Conservation (phyloP, 2,329 filamentous ascomycete species). For the Rutstroemia sp. region DNA sequence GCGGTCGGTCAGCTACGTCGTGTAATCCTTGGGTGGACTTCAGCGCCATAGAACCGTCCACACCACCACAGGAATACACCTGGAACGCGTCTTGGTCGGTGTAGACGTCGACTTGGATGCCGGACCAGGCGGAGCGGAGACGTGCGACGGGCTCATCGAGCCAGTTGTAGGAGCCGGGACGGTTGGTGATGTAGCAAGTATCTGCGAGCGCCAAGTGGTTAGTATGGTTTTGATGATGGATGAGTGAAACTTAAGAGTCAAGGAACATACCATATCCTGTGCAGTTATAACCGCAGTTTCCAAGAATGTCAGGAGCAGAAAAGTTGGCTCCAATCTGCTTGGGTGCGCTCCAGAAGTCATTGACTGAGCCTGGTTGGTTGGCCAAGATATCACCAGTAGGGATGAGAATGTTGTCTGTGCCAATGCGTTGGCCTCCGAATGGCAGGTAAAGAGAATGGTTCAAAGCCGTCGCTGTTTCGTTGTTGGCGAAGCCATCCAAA, state of each 20-base stretch:
- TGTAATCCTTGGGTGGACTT: slow-evolving; percentile 63
- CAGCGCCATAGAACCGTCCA: slow-evolving; percentile 62
- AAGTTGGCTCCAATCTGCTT: slow-evolving; percentile 73
- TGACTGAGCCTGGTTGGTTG: slow-evolving; percentile 59
- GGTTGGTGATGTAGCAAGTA: slow-evolving; percentile 64
- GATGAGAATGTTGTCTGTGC: slow-evolving; percentile 62
- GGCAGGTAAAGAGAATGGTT: slow-evolving; percentile 70
- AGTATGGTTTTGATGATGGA: slow-evolving; percentile 36
- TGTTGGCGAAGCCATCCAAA: slow-evolving; percentile 70
- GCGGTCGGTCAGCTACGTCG: slow-evolving; percentile 45
- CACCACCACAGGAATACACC: slow-evolving; percentile 74
- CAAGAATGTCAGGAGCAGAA: slow-evolving; percentile 50
- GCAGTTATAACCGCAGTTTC: slow-evolving; percentile 76
- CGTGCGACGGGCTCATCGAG: slow-evolving; percentile 53
- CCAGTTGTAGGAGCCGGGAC: slow-evolving; percentile 57
- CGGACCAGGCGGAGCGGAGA: slow-evolving; percentile 66
- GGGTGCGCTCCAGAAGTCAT: slow-evolving; percentile 75
- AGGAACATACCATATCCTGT: slow-evolving; percentile 65
- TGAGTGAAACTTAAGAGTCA: background rate
- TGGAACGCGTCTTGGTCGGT: slow-evolving; percentile 84
- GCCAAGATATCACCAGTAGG: slow-evolving; percentile 70
- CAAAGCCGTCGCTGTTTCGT: slow-evolving; percentile 54
- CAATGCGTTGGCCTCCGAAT: slow-evolving; percentile 63
- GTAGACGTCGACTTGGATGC: slow-evolving; percentile 75
- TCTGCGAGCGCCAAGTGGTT: slow-evolving; percentile 40